Evolutionary conservation across 352 stramenopile genomes (phyloP).

Genomic region (Phytopythium oedochilum): DNA sequence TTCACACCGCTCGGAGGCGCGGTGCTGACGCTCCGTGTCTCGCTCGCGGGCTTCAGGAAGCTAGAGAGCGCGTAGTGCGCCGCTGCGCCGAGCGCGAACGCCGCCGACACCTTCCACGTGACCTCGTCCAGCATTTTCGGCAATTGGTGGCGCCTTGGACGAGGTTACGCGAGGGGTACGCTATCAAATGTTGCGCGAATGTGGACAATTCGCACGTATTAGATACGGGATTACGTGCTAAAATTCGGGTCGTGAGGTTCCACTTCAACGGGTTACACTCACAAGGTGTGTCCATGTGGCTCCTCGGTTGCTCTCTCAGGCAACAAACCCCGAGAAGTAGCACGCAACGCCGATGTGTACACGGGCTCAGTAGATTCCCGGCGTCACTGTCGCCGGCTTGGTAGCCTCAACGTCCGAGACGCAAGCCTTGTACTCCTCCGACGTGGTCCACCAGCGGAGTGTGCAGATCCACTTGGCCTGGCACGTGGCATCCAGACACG

Average conservation of each 20-base stretch:
- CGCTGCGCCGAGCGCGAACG: constrained; percentile 67
- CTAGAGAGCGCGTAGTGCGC: constrained; percentile 55
- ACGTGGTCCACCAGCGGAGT: constrained; percentile 61
- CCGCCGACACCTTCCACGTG: constrained; percentile 71
- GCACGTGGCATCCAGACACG: constrained; percentile 34
- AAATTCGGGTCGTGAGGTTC: no score
- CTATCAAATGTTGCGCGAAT: background rate
- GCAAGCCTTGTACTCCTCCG: constrained; percentile 49
- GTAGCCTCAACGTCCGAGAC: constrained; percentile 12
- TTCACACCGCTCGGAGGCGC: background rate
- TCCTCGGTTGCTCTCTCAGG: no score
- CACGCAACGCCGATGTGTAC: no score
- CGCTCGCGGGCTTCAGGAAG: constrained; percentile 15
- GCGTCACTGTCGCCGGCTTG: constrained; percentile 1
- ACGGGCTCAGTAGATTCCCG: no score
- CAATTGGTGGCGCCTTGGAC: background rate
- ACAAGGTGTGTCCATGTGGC: no score
- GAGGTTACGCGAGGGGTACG: background rate
- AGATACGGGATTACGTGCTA: no score
- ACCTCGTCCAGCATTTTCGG: constrained; percentile 43
- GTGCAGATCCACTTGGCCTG: constrained; percentile 59
- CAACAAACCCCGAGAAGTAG: no score
- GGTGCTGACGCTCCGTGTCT: background rate
- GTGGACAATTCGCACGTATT: no score
- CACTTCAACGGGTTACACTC: background rate